Evolutionary conservation across 1,284 basidiomycete species (phyloP), one percentile per base, ranked within the genome.

Genomic region (Pterula multifida): DNA sequence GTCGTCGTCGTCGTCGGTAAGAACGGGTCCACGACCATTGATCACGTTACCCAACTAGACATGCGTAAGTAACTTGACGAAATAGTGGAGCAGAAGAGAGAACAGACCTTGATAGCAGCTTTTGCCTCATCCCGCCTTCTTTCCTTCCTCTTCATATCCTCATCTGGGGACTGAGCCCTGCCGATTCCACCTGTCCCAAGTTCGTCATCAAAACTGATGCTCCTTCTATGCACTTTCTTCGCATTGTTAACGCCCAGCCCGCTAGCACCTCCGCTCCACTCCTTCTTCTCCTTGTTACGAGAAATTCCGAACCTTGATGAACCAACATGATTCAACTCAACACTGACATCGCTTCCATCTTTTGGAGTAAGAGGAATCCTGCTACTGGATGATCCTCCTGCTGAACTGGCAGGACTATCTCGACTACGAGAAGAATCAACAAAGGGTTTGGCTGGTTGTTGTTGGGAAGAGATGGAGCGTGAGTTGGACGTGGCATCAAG

Each of bases 381-480:
- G 13, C 81, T 80, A 55, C 79, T 84, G 54, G 83, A 87, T 52
- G 84, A 86, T 57, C 82, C 85, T 6, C 85, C 85, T 6, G 81
- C 85, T 17, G 85, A 88, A 59, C 84, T 87, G 1, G 81, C 79
- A 15, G 85, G 85, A 57, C 82, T 85, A 53, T 81, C 73, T 4
- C 76, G 70, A 19, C 67, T 63, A 17, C 62, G 12, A 19, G 59
- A 54, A 28, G 60, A 59, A 32, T 56, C 57, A 17, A 71, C 74
- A 58, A 83, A 83, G 3, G 82, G 81, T 53, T 70, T 72, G 22
- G 63, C 58, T 6, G 65, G 62, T 36, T 57, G 51, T 9, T 60
- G 54, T 15, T 55, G 45, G 53, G 26, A 49, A 44, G 36, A 54
- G 6, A 55, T 54, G 26, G 21, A 35, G 6, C 21, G 44, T 26